Conservation (phyloP, 2,329 filamentous ascomycete genomes). For the Ciborinia camelliae region DNA sequence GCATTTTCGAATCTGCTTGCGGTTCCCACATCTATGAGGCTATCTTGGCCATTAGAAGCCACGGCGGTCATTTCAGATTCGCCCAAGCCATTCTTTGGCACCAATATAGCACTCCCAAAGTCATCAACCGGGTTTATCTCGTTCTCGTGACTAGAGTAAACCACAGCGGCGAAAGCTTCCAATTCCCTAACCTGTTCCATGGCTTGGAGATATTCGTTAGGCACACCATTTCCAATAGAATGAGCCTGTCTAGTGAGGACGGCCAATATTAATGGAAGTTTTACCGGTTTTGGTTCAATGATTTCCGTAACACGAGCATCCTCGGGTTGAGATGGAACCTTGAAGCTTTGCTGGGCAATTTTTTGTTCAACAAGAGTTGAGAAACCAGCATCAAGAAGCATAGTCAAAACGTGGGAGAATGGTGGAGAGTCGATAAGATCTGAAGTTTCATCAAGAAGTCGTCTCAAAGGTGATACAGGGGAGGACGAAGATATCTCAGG, state of each 20-base stretch:
- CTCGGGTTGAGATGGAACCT: conserved; percentile 46
- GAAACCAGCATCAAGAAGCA: conserved; percentile 84
- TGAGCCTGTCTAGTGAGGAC: conserved; percentile 90
- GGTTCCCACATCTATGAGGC: conserved; percentile 52
- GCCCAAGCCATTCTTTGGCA: conserved; percentile 23
- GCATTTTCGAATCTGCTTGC: conserved; percentile 60
- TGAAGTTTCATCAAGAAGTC: conserved; percentile 89
- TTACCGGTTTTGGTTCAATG: conserved; percentile 53
- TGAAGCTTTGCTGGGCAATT: conserved; percentile 75
- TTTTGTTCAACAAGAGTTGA: conserved; percentile 79
- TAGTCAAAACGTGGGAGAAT: conserved; percentile 81
- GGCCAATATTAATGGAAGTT: conserved; percentile 85
- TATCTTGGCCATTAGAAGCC: conserved; percentile 42
- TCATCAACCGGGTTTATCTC: conserved; percentile 48
- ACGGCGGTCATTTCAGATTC: conserved; percentile 23
- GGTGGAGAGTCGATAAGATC: conserved; percentile 92
- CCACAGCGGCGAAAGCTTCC: conserved; percentile 80
- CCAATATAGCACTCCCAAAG: conserved; percentile 24
- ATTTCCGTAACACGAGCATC: conserved; percentile 48
- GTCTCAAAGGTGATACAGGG: conserved; percentile 55
- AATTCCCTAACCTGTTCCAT: conserved; percentile 76
- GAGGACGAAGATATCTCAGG: conserved; percentile 40
- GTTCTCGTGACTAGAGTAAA: conserved; percentile 81
- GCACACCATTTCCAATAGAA: conserved; percentile 75
- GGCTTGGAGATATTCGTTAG: conserved; percentile 66